Percentiles rank a stretch among this genome's conserved stretches.
Conservation (phyloP, 164 flowering plant species). For the Magnolia sinica region DNA sequence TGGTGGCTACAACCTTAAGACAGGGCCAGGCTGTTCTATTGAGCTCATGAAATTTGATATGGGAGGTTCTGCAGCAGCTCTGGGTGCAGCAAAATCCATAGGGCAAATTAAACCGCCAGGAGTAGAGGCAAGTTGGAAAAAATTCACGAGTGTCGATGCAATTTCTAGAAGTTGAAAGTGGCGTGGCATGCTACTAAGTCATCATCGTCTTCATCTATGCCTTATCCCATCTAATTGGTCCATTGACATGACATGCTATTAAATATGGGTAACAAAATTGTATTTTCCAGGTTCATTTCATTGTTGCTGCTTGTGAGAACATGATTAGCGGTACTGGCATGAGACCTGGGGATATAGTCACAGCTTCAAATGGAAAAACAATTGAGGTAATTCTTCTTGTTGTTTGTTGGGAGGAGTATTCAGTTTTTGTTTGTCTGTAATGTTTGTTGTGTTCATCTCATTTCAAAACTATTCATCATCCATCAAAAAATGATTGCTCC, state of each 20-base stretch:
- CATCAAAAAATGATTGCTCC: no score
- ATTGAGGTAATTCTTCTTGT: conserved; percentile 56
- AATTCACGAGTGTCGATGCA: background rate
- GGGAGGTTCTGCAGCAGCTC: conserved; percentile 98
- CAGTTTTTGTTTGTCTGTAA: background rate
- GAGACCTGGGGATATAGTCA: conserved; percentile 89
- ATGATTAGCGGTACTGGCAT: conserved; percentile 97
- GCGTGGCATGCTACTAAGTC: no score
- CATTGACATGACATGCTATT: no score
- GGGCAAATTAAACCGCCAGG: conserved; percentile 92
- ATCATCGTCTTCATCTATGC: no score
- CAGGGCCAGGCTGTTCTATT: conserved; percentile 86
- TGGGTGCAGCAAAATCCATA: conserved; percentile 96
- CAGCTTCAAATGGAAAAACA: conserved; percentile 94
- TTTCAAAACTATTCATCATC: background rate
- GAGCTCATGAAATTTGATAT: conserved; percentile 95
- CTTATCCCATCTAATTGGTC: no score
- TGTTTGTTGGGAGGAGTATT: background rate
- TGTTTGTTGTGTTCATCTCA: background rate
- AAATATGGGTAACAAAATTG: background rate
- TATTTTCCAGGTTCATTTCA: conserved; percentile 57
- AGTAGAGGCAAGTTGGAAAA: conserved; percentile 61
- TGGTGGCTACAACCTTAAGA: conserved; percentile 99
- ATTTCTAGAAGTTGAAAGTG: no score
- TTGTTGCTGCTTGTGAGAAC: conserved; percentile 94